These are phyloP conservation scores for Stromatinia cepivora DNA, from an alignment of 2,329 filamentous ascomycete genomes.

Conservation along the genomic window DNA sequence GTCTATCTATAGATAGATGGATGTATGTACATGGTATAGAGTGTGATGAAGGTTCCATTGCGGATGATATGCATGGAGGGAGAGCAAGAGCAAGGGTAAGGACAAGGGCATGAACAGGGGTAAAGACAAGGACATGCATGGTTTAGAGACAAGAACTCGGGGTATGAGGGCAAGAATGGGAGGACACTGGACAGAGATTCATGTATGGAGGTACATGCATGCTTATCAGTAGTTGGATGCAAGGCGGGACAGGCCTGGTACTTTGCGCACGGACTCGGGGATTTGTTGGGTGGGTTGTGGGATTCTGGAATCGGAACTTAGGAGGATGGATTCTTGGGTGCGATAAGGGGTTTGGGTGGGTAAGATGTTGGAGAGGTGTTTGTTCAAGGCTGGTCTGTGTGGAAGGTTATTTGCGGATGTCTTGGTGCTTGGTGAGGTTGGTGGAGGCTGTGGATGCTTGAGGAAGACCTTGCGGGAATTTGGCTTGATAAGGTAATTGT, in stretches of 20 bases:
- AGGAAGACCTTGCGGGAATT: neutral
- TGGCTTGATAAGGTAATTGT: neutral
- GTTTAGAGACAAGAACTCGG: neutral
- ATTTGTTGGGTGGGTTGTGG: neutral
- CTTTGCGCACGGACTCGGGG: constrained; percentile 9
- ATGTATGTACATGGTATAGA: constrained; percentile 1
- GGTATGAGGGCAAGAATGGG: neutral
- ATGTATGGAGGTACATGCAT: neutral
- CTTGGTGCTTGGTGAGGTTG: neutral
- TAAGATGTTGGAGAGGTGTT: neutral
- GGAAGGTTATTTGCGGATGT: neutral
- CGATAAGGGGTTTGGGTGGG: neutral
- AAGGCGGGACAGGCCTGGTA: neutral
- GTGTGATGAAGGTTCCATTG: neutral
- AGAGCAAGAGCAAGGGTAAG: neutral
- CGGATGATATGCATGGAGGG: neutral
- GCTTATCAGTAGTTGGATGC: constrained; percentile 7
- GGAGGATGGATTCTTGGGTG: neutral
- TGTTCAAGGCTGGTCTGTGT: neutral
- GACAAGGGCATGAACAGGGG: neutral
- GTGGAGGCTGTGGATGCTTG: neutral
- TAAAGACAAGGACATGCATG: neutral
- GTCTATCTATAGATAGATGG: neutral
- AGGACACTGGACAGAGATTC: neutral
- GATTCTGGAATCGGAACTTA: neutral